A percentile compares a stretch with the other conserved stretches of the same genome.
Evolutionary conservation across 179 eudicot genomes (phyloP).

Genomic region (Silene noctiflora): DNA sequence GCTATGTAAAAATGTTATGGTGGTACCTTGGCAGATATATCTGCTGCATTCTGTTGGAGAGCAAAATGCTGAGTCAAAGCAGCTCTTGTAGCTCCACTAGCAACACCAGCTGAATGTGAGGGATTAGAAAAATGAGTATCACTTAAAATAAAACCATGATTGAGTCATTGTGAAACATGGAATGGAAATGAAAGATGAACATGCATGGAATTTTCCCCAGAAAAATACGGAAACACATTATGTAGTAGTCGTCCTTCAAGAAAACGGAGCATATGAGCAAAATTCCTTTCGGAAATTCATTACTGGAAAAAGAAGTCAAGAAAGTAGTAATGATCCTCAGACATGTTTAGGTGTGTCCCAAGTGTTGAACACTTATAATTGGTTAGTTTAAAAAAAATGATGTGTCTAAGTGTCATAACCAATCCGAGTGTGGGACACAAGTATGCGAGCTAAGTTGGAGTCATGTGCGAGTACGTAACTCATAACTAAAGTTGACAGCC

Average conservation of each 20-base stretch:
- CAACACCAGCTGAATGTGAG: slow-evolving; percentile 80
- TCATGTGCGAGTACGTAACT: not conserved
- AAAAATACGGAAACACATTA: not conserved
- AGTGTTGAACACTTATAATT: too few species aligned
- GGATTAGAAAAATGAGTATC: slow-evolving; percentile 20
- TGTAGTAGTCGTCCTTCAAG: not conserved
- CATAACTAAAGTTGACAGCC: not conserved
- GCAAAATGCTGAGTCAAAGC: slow-evolving; percentile 99
- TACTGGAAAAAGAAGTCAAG: not conserved
- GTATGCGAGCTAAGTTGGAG: not conserved
- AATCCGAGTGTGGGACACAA: not conserved
- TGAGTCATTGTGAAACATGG: not conserved
- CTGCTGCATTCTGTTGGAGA: slow-evolving; percentile 94
- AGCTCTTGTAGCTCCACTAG: slow-evolving; percentile 99
- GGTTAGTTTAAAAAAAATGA: not conserved
- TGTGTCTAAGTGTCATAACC: not conserved
- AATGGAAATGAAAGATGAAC: not conserved
- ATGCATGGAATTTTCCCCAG: not conserved
- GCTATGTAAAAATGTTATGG: not conserved
- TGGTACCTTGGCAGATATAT: slow-evolving; percentile 95
- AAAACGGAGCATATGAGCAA: not conserved
- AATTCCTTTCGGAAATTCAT: not conserved
- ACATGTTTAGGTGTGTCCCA: too few species aligned
- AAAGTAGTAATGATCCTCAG: not conserved
- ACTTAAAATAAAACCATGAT: slow-evolving; percentile 21